Conservation (phyloP, 345 rosid species). For the Hibiscus trionum region DNA sequence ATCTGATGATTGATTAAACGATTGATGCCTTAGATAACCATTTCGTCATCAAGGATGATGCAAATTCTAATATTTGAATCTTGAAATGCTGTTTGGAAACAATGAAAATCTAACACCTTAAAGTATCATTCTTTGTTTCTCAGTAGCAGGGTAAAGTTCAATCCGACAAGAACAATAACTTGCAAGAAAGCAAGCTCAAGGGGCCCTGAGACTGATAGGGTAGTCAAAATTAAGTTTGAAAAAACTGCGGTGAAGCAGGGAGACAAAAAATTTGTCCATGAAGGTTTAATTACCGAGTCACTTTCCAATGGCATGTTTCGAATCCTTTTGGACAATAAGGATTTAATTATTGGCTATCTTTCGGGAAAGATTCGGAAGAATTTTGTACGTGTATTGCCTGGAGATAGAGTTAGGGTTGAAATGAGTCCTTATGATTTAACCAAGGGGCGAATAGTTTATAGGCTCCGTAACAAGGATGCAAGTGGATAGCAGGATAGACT, state of each 20-base stretch:
- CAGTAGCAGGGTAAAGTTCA: constrained; percentile 20
- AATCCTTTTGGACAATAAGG: constrained; percentile 48
- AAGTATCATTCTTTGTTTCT: not conserved
- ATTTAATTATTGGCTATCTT: constrained; percentile 66
- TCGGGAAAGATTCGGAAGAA: constrained; percentile 89
- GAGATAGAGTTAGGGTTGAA: constrained; percentile 81
- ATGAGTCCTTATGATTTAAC: constrained; percentile 77
- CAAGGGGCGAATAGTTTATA: constrained; percentile 68
- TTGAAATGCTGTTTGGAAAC: not conserved
- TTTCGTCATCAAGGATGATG: not conserved
- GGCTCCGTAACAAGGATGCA: constrained; percentile 38
- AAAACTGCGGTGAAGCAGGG: constrained; percentile 26
- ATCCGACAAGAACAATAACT: constrained; percentile 19
- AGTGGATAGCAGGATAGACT: constrained; percentile 9
- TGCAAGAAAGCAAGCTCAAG: constrained; percentile 30
- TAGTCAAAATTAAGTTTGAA: constrained; percentile 21
- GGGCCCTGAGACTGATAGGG: constrained; percentile 17
- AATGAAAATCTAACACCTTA: not conserved
- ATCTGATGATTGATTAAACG: not conserved
- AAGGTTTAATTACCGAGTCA: constrained; percentile 38
- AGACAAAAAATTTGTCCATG: constrained; percentile 32
- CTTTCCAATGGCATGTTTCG: constrained; percentile 59
- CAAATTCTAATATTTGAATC: not conserved
- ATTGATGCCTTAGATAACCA: too few species aligned
- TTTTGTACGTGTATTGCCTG: constrained; percentile 76